These are phyloP conservation scores for Fusarium sp. DNA, from an alignment of 2,329 filamentous ascomycete genomes.

Conservation along the genomic window DNA sequence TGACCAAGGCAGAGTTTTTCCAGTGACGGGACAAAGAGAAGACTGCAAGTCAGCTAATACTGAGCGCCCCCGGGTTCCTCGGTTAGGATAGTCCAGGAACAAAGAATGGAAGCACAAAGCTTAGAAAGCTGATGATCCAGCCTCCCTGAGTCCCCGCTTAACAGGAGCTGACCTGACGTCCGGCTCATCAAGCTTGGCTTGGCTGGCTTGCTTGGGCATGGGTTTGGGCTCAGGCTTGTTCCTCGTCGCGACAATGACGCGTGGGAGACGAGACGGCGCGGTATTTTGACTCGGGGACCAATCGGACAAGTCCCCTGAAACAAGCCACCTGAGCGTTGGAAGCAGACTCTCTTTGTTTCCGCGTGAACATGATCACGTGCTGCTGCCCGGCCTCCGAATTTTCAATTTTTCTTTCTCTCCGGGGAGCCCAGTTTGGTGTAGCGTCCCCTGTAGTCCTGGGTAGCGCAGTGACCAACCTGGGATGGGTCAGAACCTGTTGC, in stretches of 20 bases:
- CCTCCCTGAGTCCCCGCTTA: conserved; percentile 8
- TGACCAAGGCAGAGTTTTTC: conserved; percentile 9
- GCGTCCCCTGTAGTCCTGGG: conserved; percentile 26
- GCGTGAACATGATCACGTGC: conserved; percentile 34
- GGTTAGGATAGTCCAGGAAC: conserved; percentile 33
- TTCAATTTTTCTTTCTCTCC: conserved; percentile 5
- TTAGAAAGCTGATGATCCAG: conserved; percentile 20
- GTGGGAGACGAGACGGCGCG: conserved; percentile 29
- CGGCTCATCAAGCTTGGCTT: background rate
- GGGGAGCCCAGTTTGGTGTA: conserved; percentile 24
- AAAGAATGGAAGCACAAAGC: conserved; percentile 28
- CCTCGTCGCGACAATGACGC: conserved; percentile 45
- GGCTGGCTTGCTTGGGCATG: background rate
- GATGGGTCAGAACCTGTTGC: conserved; percentile 14
- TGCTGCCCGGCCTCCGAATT: conserved; percentile 14
- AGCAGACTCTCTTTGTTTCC: conserved; percentile 10
- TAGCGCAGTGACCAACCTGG: conserved; percentile 29
- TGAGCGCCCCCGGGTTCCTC: conserved; percentile 6
- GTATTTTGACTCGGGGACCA: conserved; percentile 24
- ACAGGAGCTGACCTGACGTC: background rate
- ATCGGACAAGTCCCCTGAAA: conserved; percentile 33
- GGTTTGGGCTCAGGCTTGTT: background rate
- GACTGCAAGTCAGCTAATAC: background rate
- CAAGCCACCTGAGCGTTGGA: conserved; percentile 22
- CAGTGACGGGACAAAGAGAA: background rate